These are phyloP conservation scores for Lichtheimia ornata DNA, from an alignment of 371 early-diverging fungal species.

Conservation along the genomic window DNA sequence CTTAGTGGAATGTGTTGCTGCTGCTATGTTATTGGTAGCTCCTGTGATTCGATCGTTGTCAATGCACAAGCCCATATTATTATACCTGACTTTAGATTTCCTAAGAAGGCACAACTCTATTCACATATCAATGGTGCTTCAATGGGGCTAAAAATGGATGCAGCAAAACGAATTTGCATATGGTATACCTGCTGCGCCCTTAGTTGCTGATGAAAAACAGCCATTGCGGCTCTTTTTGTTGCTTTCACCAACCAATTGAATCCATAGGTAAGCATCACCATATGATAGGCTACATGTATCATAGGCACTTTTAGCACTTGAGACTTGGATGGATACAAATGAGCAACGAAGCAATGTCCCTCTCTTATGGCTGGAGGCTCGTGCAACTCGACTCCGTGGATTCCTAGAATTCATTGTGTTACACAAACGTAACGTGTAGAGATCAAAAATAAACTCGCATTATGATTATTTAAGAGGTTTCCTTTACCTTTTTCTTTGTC, in stretches of 20 bases:
- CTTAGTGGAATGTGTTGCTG: neutral
- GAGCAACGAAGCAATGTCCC: neutral
- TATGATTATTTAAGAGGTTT: conserved; percentile 7
- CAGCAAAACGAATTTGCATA: too few species aligned
- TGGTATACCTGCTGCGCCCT: too few species aligned
- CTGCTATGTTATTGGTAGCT: neutral
- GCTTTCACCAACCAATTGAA: too few species aligned
- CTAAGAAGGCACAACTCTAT: too few species aligned
- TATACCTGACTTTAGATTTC: too few species aligned
- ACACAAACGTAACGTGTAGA: conserved; percentile 1
- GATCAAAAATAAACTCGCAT: conserved; percentile 18
- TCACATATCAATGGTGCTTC: too few species aligned
- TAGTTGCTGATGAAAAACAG: too few species aligned
- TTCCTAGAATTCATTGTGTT: conserved; percentile 27
- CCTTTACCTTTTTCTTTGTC: conserved; percentile 4
- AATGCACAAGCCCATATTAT: neutral
- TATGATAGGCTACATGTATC: neutral
- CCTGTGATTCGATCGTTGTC: too few species aligned
- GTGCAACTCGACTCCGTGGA: conserved; percentile 24
- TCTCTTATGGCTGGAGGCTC: conserved; percentile 4
- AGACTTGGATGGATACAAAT: neutral
- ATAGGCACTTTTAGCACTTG: neutral
- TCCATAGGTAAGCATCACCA: too few species aligned
- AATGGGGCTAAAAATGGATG: too few species aligned
- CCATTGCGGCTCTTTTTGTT: too few species aligned